phyloP scores from a whole-genome alignment of 73 alveolate species.

The Blepharisma stoltei region DNA sequence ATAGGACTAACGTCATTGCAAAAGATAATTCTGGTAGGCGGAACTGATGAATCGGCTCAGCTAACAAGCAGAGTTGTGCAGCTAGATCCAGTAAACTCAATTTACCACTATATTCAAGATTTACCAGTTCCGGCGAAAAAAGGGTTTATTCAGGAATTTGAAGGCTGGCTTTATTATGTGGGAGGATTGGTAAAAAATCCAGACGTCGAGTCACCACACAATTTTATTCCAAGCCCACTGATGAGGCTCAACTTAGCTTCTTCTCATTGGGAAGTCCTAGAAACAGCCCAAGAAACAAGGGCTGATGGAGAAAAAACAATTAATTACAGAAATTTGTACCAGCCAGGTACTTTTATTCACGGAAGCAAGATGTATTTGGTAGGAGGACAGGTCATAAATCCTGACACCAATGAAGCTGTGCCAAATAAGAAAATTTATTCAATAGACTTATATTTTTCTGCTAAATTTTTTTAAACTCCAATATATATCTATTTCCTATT shows the following conservation, averaged over 20 bases:
- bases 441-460: too few species aligned
- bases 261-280: background rate
- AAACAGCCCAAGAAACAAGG: background rate
- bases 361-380: slow-evolving; percentile 8
- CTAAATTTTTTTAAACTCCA: too few species aligned
- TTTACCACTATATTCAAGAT: background rate
- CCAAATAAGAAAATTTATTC: too few species aligned
- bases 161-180: background rate
- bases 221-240: background rate
- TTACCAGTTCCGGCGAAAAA: background rate
- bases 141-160: background rate
- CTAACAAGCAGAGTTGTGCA: background rate
- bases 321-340: background rate
- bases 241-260: background rate
- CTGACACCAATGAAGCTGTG: background rate
- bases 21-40: background rate
- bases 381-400: background rate
- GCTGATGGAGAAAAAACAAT: background rate
- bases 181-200: background rate
- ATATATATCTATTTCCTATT: too few species aligned
- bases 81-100: background rate
- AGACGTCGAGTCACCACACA: background rate
- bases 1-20: background rate
- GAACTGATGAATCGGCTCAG: background rate
- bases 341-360: background rate